Evolutionary conservation across 139 green algal genomes (phyloP).

Genomic region (Auxenochlorella pyrenoidosa): DNA sequence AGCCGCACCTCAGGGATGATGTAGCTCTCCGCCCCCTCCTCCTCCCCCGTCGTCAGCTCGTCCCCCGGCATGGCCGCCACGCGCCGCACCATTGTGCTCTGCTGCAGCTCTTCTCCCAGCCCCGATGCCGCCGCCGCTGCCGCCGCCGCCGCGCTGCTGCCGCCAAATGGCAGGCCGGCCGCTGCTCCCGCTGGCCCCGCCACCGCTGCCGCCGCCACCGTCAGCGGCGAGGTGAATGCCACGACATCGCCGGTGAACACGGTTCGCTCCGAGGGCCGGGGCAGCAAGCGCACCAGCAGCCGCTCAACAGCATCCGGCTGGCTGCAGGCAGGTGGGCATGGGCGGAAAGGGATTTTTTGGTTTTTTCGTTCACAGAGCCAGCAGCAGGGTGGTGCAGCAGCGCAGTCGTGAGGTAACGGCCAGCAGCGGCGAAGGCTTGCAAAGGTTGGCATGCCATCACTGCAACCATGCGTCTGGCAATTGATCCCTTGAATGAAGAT

Average conservation of each 20-base stretch:
- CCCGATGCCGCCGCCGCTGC: neutral
- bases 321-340: neutral
- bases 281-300: slow-evolving; percentile 74
- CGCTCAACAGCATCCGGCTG: slow-evolving; percentile 56
- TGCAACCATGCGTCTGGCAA: too few relatives aligned
- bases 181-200: neutral
- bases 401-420: neutral
- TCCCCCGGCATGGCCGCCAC: slow-evolving; percentile 77
- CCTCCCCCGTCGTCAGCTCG: slow-evolving; percentile 69
- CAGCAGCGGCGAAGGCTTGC: too few relatives aligned
- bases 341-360: too few relatives aligned
- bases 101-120: neutral
- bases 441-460: too few relatives aligned
- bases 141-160: slow-evolving; percentile 16
- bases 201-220: slow-evolving; percentile 31
- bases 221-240: slow-evolving; percentile 51
- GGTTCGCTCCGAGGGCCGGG: slow-evolving; percentile 40
- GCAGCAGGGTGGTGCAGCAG: neutral
- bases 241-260: slow-evolving; percentile 72
- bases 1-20: slow-evolving; percentile 21
- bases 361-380: too few relatives aligned
- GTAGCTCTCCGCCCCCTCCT: slow-evolving; percentile 19
- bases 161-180: neutral
- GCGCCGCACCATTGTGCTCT: slow-evolving; percentile 70
- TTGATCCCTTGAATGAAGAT: too few relatives aligned